Base-by-base conservation (phyloP, 495 filamentous ascomycete species). In the Xylaria scruposa region DNA sequence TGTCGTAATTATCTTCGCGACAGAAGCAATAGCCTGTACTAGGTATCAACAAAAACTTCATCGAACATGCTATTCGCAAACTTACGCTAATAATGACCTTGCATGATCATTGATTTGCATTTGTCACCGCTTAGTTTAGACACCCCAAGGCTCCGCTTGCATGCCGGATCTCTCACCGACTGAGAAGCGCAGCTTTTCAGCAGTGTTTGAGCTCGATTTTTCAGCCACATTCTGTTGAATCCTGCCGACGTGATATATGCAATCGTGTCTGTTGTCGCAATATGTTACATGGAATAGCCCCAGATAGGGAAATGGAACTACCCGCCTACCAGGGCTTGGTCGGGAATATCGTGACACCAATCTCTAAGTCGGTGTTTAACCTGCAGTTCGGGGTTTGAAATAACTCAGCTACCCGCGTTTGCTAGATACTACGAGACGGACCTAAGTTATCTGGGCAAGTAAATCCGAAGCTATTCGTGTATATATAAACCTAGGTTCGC, bases 161-260 rank as follows among this genome's bases (percentile, higher is more conserved):
- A 70, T 7, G 15, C 46, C 56, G 47, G 33, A 36, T 44, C n/a
- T 13, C 31, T 67, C 8, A 1, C 51, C 54, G 8, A 44, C 29
- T 10, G 67, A 58, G 44, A 67, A 15, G 3, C 70, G 19, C 21
- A 65, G 21, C 17, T 47, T 31, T 31, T 31, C 67, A 7, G 62
- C 38, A 1, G 54, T 38, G 3, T 33, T 56, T 33, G 38, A 54
- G 6, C 26, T 63, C 1, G 67, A 3, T 17, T 56, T 44, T 38
- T 74, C 53, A 19, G 60, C 62, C 0, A 70, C 15, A 4, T 67
- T 67, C 54, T 74, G 42, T 42, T 74, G 72, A 17, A 71, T 65
- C 63, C 70, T 70, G 19, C 67, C 68, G 21, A 62, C 67, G 46
- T 74, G 72, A 24, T 68, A 24, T 68, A 70, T 9, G 62, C 53